These are phyloP conservation scores for Penicillium cinerascens DNA, from an alignment of 495 filamentous ascomycete genomes.

Conservation along the genomic window DNA sequence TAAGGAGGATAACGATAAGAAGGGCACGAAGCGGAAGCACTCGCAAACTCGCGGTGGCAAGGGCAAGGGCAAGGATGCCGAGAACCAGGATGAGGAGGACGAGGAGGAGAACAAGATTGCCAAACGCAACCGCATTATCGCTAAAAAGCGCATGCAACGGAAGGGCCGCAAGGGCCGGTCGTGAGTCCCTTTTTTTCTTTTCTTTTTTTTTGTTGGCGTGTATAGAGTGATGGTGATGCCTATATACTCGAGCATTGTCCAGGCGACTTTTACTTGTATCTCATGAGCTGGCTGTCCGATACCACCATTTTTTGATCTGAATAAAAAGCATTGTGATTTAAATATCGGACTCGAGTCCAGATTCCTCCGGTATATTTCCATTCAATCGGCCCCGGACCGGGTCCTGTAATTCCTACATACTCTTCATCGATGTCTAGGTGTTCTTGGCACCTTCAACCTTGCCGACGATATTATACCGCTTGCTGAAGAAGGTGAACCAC, in stretches of 20 bases:
- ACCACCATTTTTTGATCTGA: conserved; percentile 15
- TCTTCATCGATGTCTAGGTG: conserved; percentile 11
- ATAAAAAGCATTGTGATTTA: conserved; percentile 22
- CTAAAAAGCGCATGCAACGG: conserved; percentile 61
- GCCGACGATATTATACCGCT: conserved; percentile 91
- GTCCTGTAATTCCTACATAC: neutral
- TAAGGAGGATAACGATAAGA: conserved; percentile 17
- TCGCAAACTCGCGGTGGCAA: conserved; percentile 24
- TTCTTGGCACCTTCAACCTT: conserved; percentile 56
- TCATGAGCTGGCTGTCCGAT: conserved; percentile 15
- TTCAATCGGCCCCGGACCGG: neutral
- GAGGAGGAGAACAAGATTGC: conserved; percentile 53
- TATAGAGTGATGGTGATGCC: conserved; percentile 13
- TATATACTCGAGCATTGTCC: conserved; percentile 1
- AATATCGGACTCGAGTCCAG: neutral
- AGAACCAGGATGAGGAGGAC: conserved; percentile 25
- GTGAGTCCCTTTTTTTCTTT: conserved; percentile 14
- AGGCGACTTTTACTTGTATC: neutral
- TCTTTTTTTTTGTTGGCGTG: no score
- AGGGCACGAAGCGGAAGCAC: conserved; percentile 43
- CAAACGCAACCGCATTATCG: conserved; percentile 63
- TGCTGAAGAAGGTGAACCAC: conserved; percentile 94
- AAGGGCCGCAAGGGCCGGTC: conserved; percentile 45
- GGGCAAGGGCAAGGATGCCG: conserved; percentile 19
- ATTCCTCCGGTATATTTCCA: conserved; percentile 13